Evolutionary conservation across 768 basidiomycete genomes (phyloP), one percentile per base, ranked within the genome.

Genomic region (Pleurotus cornucopiae): DNA sequence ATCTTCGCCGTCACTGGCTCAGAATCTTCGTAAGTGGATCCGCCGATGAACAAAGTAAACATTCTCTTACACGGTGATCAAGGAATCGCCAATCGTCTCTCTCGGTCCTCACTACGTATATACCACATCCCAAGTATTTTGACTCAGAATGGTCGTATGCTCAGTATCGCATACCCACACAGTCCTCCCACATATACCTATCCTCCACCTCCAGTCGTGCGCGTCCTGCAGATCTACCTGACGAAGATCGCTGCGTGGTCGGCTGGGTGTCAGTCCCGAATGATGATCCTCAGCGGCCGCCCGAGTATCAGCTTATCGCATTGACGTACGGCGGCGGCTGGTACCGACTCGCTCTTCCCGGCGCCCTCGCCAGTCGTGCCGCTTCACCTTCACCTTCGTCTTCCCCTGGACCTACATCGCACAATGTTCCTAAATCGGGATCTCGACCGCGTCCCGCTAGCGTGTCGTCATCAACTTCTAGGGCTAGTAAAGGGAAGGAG

Each of bases 131-230:
- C 14, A 91, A 89, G 59, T 96, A 96, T 68, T 94, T 97, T 66
- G 85, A 86, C 64, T 94, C 92, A n/a, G 88, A 94, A 68, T 96
- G 94, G 94, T 95, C 94, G 0, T 94, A 96, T 65, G 91, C 94
- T 12, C 89, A 91, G 61, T 97, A 91, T 67, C 83, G 91, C 43
- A 89, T 97, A 65, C 94, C 94, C 2, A 75, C 88, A 2, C 90
- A 92, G 62, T 86, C 88, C 1, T 76, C 92, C 6, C 91, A 94
- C 60, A 87, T 93, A 46, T 86, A 89, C 9, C 71, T 94, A 34
- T 84, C 87, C 11, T 81, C 88, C 2, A 79, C 84, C n/a, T 78
- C 84, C 16, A 1, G 67, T 80, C 9, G 69, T 73, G 49, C 79
- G 79, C 58, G 85, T 2, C 74, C 84, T 4, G 74, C 79, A 2